Percentiles rank a stretch among this genome's conserved stretches.
These are phyloP conservation scores for Backusella macrospora DNA, from an alignment of 192 early-diverging fungal genomes.

Conservation along the genomic window DNA sequence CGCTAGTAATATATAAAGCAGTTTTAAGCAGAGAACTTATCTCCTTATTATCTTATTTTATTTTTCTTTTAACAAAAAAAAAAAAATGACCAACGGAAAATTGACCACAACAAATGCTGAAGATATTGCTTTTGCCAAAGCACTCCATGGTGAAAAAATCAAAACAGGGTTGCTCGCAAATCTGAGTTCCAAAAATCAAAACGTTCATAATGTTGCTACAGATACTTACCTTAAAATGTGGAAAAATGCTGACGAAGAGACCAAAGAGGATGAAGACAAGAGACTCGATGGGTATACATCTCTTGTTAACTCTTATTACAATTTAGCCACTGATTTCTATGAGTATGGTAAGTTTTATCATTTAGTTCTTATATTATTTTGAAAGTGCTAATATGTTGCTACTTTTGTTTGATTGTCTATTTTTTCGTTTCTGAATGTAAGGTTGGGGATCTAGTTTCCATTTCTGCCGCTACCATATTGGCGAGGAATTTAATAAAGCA, in stretches of 20 bases:
- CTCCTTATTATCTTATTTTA: not conserved
- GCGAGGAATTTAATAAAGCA: constrained; percentile 75
- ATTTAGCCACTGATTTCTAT: constrained; percentile 84
- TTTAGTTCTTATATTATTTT: not conserved
- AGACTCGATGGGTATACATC: constrained; percentile 64
- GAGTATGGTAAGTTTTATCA: constrained; percentile 51
- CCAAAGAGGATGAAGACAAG: constrained; percentile 64
- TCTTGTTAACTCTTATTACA: constrained; percentile 82
- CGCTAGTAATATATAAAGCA: constrained; percentile 6
- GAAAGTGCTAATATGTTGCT: too few species aligned
- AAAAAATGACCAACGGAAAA: constrained; percentile 27
- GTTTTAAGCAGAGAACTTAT: not conserved
- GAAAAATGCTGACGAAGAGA: constrained; percentile 53
- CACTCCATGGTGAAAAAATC: constrained; percentile 54
- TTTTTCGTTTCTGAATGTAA: constrained; percentile 35
- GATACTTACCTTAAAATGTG: constrained; percentile 76
- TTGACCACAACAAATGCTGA: constrained; percentile 44
- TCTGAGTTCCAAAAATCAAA: constrained; percentile 65
- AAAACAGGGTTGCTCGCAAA: constrained; percentile 48
- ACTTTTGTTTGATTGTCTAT: not conserved
- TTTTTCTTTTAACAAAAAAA: not conserved
- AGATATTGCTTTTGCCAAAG: constrained; percentile 54
- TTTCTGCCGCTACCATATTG: constrained; percentile 81
- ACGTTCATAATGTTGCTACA: constrained; percentile 65
- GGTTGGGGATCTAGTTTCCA: constrained; percentile 94